Evolutionary conservation across 257 asterid species (phyloP).

Genomic region (Scutellaria minor): DNA sequence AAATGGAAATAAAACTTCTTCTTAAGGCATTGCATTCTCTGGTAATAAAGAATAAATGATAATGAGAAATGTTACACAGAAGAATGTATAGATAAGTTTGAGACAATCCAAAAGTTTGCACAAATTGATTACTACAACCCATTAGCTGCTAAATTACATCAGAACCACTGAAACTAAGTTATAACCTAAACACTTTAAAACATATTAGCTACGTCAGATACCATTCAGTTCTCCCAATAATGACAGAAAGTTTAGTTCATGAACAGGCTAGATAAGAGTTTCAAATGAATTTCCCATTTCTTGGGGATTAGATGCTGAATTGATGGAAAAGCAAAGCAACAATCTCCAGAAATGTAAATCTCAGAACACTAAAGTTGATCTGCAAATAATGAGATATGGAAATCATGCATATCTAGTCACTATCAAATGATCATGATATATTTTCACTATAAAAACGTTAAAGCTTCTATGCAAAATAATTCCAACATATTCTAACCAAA

Average conservation of each 20-base stretch:
- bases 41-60: slow-evolving; percentile 40
- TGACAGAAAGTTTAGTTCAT: slow-evolving; percentile 1
- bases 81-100: slow-evolving; percentile 9
- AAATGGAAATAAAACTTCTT: slow-evolving; percentile 95
- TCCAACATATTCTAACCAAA: slow-evolving; percentile 2
- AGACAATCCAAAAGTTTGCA: slow-evolving; percentile 15
- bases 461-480: slow-evolving; percentile 3
- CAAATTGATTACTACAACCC: slow-evolving; percentile 6
- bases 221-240: slow-evolving; percentile 5
- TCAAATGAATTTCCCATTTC: slow-evolving; percentile 12
- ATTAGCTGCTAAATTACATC: slow-evolving; percentile 26
- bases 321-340: slow-evolving; percentile 1
- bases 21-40: slow-evolving; percentile 97
- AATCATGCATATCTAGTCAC: slow-evolving; percentile 4
- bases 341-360: slow-evolving; percentile 3
- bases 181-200: not conserved
- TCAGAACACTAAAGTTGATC: slow-evolving; percentile 1
- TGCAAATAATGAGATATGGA: not conserved
- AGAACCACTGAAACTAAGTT: not conserved
- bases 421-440: not conserved
- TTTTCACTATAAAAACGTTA: not conserved
- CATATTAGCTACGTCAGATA: not conserved
- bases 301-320: slow-evolving; percentile 18
- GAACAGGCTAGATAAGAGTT: not conserved
- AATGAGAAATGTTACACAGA: slow-evolving; percentile 27